A percentile compares a stretch with the other conserved stretches of the same genome.
These are phyloP conservation scores for Quercus cerris DNA, from an alignment of 306 rosid species.

Conservation along the genomic window DNA sequence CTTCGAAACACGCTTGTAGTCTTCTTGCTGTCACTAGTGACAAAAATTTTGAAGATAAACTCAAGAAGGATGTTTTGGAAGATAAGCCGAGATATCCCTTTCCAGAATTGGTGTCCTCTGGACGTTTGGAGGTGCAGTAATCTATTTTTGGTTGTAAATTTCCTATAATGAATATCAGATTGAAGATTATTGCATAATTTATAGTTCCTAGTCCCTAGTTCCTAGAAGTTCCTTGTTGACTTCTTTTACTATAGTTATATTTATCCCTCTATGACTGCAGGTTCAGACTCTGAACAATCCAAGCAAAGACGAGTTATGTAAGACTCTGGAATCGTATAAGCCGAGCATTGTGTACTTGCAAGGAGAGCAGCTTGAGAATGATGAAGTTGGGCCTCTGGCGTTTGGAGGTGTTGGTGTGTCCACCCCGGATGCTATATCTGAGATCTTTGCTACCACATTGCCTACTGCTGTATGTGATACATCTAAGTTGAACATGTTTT, in stretches of 20 bases:
- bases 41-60: slow-evolving; percentile 30
- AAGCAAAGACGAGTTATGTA: slow-evolving; percentile 65
- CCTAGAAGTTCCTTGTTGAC: background rate
- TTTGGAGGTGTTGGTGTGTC: slow-evolving; percentile 76
- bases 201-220: background rate
- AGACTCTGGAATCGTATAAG: slow-evolving; percentile 60
- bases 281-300: slow-evolving; percentile 76
- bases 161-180: background rate
- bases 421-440: slow-evolving; percentile 54
- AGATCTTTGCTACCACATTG: slow-evolving; percentile 63
- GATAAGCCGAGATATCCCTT: slow-evolving; percentile 51
- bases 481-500: slow-evolving; percentile 10
- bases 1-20: slow-evolving; percentile 66
- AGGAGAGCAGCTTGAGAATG: slow-evolving; percentile 74
- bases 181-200: background rate
- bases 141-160: background rate
- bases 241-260: background rate
- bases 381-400: slow-evolving; percentile 68
- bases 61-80: slow-evolving; percentile 30
- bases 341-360: slow-evolving; percentile 84
- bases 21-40: slow-evolving; percentile 81
- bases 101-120: slow-evolving; percentile 71
- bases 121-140: slow-evolving; percentile 88
- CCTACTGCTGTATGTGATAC: slow-evolving; percentile 71
- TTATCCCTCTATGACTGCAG: slow-evolving; percentile 39